Evolutionary conservation across 2,329 filamentous ascomycete genomes (phyloP).

Genomic region (Chaetomium sp.): DNA sequence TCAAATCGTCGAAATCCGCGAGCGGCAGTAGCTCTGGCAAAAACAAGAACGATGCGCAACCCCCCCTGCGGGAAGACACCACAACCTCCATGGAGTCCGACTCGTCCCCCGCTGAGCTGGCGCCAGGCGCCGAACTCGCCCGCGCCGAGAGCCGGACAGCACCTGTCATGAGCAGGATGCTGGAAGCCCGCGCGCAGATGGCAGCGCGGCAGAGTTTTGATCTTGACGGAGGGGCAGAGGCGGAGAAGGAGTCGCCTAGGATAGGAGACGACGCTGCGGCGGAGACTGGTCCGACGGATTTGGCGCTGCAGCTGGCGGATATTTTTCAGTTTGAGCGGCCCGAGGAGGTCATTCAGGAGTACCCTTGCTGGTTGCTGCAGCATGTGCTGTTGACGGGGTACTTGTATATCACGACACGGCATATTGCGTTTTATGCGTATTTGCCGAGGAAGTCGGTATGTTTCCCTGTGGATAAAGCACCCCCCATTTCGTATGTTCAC

Average conservation of each 20-base stretch:
- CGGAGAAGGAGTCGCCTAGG: constrained; percentile 35
- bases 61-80: constrained; percentile 22
- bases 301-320: constrained; percentile 68
- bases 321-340: constrained; percentile 78
- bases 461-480: constrained; percentile 26
- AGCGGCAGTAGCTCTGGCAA: constrained; percentile 30
- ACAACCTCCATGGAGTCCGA: constrained; percentile 19
- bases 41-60: not conserved
- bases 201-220: constrained; percentile 53
- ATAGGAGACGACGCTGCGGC: constrained; percentile 29
- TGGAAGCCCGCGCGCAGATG: constrained; percentile 64
- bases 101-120: constrained; percentile 7
- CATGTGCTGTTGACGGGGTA: constrained; percentile 90
- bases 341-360: constrained; percentile 86
- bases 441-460: constrained; percentile 80
- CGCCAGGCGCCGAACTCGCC: constrained; percentile 27
- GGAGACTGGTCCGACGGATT: constrained; percentile 44
- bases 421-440: constrained; percentile 96
- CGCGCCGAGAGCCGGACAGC: constrained; percentile 45
- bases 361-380: constrained; percentile 87
- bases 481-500: not conserved
- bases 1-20: constrained; percentile 34
- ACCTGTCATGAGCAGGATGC: constrained; percentile 70
- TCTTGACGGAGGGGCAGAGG: constrained; percentile 33
- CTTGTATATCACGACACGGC: constrained; percentile 87